Base-by-base conservation (phyloP, 108 stramenopile genomes). In the Ochromonas danica region DNA sequence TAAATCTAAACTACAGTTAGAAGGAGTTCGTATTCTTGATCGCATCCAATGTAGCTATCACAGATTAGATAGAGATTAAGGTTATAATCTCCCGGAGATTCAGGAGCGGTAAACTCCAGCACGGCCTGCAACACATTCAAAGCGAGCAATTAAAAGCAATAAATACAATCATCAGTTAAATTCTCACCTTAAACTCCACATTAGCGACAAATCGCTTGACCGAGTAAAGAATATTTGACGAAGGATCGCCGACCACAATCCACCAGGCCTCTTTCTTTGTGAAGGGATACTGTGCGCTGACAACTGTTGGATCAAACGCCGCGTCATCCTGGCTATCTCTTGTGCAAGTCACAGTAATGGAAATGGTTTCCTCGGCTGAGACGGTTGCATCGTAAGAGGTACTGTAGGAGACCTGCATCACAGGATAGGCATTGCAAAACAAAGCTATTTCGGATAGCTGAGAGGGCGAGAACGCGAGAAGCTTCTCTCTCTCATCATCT, bases 391-490 rank as follows among this genome's bases (percentile, higher is more conserved):
- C 62, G 39, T 95, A 96, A 61, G 89, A 79, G 22, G 96, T 92
- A 70, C 90, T 83, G 71, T 89, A 95, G n/a, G 88, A 70, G 33
- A 99, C 87, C 36, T 98, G 97, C 41, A 99, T 85, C 65, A 92
- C 94, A 0, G 98, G 98, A 78, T 95, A 99, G 74, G 88, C 89
- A 87, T 99, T 99, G 89, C 97, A 99, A 83, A 98, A 99, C 14
- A 88, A 89, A 10, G 98, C 96, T 41, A 97, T 94, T 78, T 97
- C 96, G 36, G 93, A 94, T 92, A 97, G 93, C 84, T 94, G 89
- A 0, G 88, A 88, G 28, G 94, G 92, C 0, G 93, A 91, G 33
- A 98, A 88, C 79, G 89, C 89, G 31, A 97, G 89, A 35, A 97
- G 80, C 61, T 91, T 84, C 79, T 91, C 94, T 77, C 96, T 61